A percentile compares a stretch with the other conserved stretches of the same genome.
Evolutionary conservation across 1,139 yeast genomes (phyloP).

Genomic region (Scheffersomyces cryptocercus): DNA sequence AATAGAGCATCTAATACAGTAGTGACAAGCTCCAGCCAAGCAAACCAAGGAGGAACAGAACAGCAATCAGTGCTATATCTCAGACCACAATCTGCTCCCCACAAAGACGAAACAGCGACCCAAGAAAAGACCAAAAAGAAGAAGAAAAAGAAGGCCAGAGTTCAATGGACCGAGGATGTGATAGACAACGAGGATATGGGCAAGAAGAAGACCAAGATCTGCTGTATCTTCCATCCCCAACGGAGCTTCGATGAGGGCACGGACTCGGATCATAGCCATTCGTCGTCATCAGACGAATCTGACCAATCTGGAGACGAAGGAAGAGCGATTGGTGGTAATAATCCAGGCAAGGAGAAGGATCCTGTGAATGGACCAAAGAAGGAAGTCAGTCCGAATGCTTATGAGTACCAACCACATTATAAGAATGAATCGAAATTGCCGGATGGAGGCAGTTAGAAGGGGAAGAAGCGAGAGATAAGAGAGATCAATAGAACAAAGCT

Average conservation of each 20-base stretch:
- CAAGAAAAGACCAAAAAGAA: not conserved
- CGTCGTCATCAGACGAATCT: slow-evolving; percentile 32
- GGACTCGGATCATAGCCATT: slow-evolving; percentile 26
- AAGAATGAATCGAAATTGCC: slow-evolving; percentile 26
- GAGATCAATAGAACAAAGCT: no score
- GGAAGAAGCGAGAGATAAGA: not conserved
- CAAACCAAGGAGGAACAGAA: not conserved
- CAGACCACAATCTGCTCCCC: not conserved
- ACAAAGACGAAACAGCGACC: not conserved
- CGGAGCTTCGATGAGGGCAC: slow-evolving; percentile 54
- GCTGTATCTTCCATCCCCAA: slow-evolving; percentile 87
- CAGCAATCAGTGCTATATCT: not conserved
- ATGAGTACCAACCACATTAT: slow-evolving; percentile 72
- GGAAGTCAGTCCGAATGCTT: slow-evolving; percentile 61
- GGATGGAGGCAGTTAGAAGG: not conserved
- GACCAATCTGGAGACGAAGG: slow-evolving; percentile 26
- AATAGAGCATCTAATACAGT: not conserved
- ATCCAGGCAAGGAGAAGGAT: slow-evolving; percentile 1
- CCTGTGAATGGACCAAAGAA: slow-evolving; percentile 2
- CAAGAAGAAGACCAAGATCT: slow-evolving; percentile 82
- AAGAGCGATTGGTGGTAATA: slow-evolving; percentile 5
- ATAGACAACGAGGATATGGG: slow-evolving; percentile 84
- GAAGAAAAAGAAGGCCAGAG: slow-evolving; percentile 39
- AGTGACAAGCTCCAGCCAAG: not conserved
- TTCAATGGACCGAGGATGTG: slow-evolving; percentile 79